Evolutionary conservation across 345 rosid genomes (phyloP), one percentile per base, ranked within the genome.

Genomic region (Ricinus communis): DNA sequence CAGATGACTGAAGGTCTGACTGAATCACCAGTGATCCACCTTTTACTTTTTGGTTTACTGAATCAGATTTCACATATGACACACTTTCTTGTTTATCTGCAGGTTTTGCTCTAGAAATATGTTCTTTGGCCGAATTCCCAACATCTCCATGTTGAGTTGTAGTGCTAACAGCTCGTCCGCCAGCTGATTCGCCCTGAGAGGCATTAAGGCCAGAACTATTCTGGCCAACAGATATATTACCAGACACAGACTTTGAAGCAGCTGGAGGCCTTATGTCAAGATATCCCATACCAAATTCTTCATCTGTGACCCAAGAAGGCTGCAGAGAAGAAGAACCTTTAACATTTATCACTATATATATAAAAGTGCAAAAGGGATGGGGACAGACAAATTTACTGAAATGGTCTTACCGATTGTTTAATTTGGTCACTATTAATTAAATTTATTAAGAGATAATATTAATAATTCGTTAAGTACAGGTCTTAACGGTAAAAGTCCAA

Each of bases 211-310:
- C 74, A 76, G 91, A 71, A 65, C 87, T 91, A 65, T 82, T 88
- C 62, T 86, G 89, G 25, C 78, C 80, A 50, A 83, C 58, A 50
- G 74, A 74, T 55, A 69, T 28, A 68, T 71, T 83, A 69, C 82
- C 66, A 69, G 85, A 69, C 30, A 78, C 47, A 76, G 88, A 84
- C 82, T 87, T 92, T 59, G 89, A 71, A 65, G 87, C 82, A 61
- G 82, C 78, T 55, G 90, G 86, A 72, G 93, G 88, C 81, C 89
- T 96, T 61, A 89, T 78, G 71, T 96, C 98, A 66, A 96, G 89
- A 78, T 87, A 93, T 76, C 99, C 99, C 99, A 91, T 91, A 76
- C 97, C 95, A 84, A 93, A 96, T 81, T 96, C 99, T 81, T 96
- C 99, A 78, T 96, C 99, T 0, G 99, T 93, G 52, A 96, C 95